A percentile compares a stretch with the other conserved stretches of the same genome.
phyloP scores from a whole-genome alignment of 2,329 filamentous ascomycete genomes.

The Colletotrichum salicis region DNA sequence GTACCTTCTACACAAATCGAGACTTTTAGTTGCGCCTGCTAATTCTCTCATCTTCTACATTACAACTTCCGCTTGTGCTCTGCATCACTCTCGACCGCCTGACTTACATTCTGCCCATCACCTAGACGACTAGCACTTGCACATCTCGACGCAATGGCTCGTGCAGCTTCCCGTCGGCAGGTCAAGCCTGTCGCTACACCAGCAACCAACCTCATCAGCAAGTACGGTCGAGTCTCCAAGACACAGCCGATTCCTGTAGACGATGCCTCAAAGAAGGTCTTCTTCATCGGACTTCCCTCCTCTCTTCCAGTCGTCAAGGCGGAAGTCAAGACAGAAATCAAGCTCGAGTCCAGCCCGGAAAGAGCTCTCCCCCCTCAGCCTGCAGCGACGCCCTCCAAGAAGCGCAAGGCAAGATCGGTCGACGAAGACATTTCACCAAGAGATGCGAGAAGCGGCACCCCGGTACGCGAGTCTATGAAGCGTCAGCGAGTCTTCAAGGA shows the following conservation, averaged over 20 bases:
- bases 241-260: conserved; percentile 7
- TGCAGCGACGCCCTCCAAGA: conserved; percentile 22
- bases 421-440: conserved; percentile 22
- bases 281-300: conserved; percentile 29
- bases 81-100: background rate
- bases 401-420: conserved; percentile 26
- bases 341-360: conserved; percentile 22
- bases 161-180: conserved; percentile 32
- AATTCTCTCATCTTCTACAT: background rate
- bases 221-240: conserved; percentile 36
- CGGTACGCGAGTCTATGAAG: conserved; percentile 19
- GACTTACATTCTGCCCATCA: background rate
- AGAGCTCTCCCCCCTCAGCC: conserved; percentile 5
- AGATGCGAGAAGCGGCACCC: background rate
- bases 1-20: conserved; percentile 3
- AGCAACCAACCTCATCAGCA: conserved; percentile 32
- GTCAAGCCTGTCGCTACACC: conserved; percentile 29
- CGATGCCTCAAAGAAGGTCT: conserved; percentile 29
- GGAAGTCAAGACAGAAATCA: conserved; percentile 17
- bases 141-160: conserved; percentile 34
- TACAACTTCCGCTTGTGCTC: background rate
- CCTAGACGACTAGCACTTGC: background rate
- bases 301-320: conserved; percentile 15
- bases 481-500: conserved; percentile 29
- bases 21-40: conserved; percentile 4